phyloP scores from a whole-genome alignment of 164 flowering plant species.

The Chimonanthus salicifolius region DNA sequence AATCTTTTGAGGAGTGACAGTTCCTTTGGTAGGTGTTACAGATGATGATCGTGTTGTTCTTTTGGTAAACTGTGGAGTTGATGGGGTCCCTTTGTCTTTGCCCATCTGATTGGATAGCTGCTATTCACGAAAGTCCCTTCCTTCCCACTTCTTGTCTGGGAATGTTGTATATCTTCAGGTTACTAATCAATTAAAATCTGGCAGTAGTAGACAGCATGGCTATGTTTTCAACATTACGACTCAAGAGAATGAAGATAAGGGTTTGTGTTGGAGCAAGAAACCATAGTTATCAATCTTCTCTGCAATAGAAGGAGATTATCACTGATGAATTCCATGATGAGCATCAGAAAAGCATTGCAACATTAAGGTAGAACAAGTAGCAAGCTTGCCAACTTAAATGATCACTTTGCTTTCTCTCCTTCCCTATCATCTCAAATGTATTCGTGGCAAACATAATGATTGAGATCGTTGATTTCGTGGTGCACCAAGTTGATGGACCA shows the following conservation, averaged over 20 bases:
- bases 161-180: not conserved
- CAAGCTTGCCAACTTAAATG: not conserved
- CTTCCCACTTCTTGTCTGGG: not conserved
- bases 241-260: not conserved
- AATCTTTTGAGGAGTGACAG: slow-evolving; percentile 18
- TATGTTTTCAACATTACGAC: not conserved
- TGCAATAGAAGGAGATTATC: not conserved
- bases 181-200: not conserved
- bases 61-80: slow-evolving; percentile 29
- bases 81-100: slow-evolving; percentile 28
- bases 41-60: slow-evolving; percentile 62
- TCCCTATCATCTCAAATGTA: not conserved
- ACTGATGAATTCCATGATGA: not conserved
- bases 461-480: not conserved
- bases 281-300: not conserved
- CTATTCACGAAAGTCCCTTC: not conserved
- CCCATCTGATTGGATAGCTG: slow-evolving; percentile 30
- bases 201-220: not conserved
- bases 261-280: not conserved
- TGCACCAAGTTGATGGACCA: not conserved
- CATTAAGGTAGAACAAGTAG: not conserved
- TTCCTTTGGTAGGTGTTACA: slow-evolving; percentile 20
- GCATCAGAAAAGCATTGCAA: not conserved
- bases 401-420: not conserved
- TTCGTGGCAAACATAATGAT: not conserved